A percentile compares a stretch with the other conserved stretches of the same genome.
phyloP scores from a whole-genome alignment of 2,329 filamentous ascomycete species.

The Scedosporium minutisporum region DNA sequence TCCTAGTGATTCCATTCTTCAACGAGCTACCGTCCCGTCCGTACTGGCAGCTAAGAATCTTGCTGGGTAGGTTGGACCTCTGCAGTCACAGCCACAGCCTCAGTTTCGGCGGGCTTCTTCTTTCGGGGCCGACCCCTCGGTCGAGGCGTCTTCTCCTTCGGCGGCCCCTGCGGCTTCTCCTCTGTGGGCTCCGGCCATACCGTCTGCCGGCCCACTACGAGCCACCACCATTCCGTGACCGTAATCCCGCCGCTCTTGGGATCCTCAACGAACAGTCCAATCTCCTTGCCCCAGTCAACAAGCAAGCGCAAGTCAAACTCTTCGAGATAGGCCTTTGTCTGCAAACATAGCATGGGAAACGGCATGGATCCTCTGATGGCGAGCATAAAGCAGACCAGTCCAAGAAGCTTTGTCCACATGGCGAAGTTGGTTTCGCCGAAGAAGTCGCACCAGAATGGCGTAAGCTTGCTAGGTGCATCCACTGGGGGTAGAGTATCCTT shows the following conservation, averaged over 20 bases:
- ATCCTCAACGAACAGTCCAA: slow-evolving; percentile 39
- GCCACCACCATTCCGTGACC: slow-evolving; percentile 60
- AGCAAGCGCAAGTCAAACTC: slow-evolving; percentile 52
- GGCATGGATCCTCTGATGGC: slow-evolving; percentile 52
- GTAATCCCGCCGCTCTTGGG: slow-evolving; percentile 30
- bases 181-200: neutral
- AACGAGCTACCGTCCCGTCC: neutral
- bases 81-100: neutral
- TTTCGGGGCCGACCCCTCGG: slow-evolving; percentile 2
- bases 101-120: neutral
- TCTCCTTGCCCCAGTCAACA: slow-evolving; percentile 45
- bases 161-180: neutral
- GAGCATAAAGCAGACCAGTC: slow-evolving; percentile 51
- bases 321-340: slow-evolving; percentile 50
- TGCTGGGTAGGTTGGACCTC: neutral
- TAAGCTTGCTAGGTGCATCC: slow-evolving; percentile 31
- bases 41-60: neutral
- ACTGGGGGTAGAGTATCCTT: slow-evolving; percentile 29
- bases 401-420: slow-evolving; percentile 56
- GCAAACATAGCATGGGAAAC: slow-evolving; percentile 39
- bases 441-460: slow-evolving; percentile 67
- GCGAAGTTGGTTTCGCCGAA: slow-evolving; percentile 47
- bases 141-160: neutral
- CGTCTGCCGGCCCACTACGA: slow-evolving; percentile 35
- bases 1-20: too few species aligned